Conservation (phyloP, 108 stramenopile genomes). For the Seminavis robusta region DNA sequence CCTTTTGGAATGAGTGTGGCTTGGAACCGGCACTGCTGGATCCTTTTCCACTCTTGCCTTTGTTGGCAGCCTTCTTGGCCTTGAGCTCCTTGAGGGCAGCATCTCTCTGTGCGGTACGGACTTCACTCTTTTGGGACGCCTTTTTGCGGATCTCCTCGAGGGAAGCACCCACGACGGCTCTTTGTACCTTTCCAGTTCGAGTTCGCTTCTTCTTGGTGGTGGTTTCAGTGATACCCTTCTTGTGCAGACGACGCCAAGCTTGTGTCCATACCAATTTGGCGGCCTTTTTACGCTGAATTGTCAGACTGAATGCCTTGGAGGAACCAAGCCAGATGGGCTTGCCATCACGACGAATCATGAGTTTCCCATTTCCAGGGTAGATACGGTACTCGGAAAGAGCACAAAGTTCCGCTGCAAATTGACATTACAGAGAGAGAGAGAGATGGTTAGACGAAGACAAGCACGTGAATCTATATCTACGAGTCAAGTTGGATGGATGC, state of each 20-base stretch:
- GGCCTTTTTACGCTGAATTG: conserved; percentile 97
- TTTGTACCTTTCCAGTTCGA: conserved; percentile 88
- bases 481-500: not conserved
- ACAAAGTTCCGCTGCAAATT: conserved; percentile 88
- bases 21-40: conserved; percentile 25
- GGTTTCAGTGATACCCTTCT: conserved; percentile 95
- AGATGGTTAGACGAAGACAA: not conserved
- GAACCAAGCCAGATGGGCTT: conserved; percentile 94
- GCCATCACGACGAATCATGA: conserved; percentile 98
- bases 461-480: not conserved
- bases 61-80: conserved; percentile 78
- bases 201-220: conserved; percentile 89
- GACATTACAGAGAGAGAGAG: conserved; percentile 4
- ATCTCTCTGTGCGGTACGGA: conserved; percentile 70
- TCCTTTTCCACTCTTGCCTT: conserved; percentile 54
- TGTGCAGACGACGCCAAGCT: conserved; percentile 99
- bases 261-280: conserved; percentile 99
- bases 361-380: conserved; percentile 99
- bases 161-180: conserved; percentile 96
- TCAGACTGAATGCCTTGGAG: conserved; percentile 94
- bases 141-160: conserved; percentile 97
- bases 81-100: conserved; percentile 92
- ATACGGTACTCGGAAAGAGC: conserved; percentile 99
- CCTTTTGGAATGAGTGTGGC: conserved; percentile 55
- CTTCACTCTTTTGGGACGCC: conserved; percentile 80